These are phyloP conservation scores for Pestalotiopsis sp. DNA, from an alignment of 2,329 filamentous ascomycete species.

Conservation along the genomic window DNA sequence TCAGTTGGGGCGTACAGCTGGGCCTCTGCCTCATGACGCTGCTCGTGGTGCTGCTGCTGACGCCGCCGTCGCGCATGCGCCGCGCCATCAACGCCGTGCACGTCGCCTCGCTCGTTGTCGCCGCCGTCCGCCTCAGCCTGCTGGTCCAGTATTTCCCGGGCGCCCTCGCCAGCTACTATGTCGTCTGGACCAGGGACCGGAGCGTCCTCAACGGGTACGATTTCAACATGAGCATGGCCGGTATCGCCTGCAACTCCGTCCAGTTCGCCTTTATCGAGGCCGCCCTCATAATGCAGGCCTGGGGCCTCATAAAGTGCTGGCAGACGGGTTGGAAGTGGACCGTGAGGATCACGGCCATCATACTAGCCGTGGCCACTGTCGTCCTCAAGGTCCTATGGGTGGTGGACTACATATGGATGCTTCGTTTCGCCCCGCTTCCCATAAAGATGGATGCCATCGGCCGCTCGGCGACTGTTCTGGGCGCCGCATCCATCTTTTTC, in stretches of 20 bases:
- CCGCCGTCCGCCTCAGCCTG: constrained; percentile 61
- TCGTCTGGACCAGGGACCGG: constrained; percentile 58
- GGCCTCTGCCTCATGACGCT: constrained; percentile 70
- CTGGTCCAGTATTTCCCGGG: constrained; percentile 63
- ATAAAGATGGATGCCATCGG: constrained; percentile 38
- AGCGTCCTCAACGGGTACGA: constrained; percentile 44
- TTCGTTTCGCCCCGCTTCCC: constrained; percentile 24
- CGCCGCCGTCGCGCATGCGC: constrained; percentile 64
- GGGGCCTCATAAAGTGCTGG: constrained; percentile 56
- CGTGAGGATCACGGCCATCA: constrained; percentile 14
- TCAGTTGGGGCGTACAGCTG: constrained; percentile 73
- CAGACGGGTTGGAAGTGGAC: constrained; percentile 32
- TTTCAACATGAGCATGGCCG: constrained; percentile 39
- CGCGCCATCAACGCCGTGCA: constrained; percentile 71
- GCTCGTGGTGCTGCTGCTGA: constrained; percentile 67
- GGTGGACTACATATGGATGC: constrained; percentile 19
- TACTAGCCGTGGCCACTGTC: constrained; percentile 23
- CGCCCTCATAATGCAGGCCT: constrained; percentile 55
- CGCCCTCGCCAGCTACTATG: constrained; percentile 64
- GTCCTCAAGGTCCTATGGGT: constrained; percentile 23
- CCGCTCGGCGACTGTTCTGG: constrained; percentile 40
- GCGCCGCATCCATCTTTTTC: constrained; percentile 49
- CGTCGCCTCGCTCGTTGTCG: constrained; percentile 59
- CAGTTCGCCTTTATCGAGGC: constrained; percentile 48
- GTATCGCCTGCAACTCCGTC: constrained; percentile 45